Conservation (phyloP, 176 grass and related monocot species). For the Phoenix roebelenii region DNA sequence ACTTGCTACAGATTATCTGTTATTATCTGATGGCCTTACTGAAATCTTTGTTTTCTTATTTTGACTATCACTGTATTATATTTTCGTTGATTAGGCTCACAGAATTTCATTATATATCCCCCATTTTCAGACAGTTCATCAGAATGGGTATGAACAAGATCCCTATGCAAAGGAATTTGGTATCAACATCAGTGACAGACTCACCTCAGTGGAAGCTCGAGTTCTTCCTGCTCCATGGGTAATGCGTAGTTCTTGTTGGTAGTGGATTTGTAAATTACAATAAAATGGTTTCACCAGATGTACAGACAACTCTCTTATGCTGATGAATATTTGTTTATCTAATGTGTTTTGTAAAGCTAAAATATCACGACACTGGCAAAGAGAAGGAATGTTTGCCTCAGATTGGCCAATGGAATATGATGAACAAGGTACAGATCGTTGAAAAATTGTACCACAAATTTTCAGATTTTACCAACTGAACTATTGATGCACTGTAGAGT, state of each 20-base stretch:
- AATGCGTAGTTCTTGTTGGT: slow-evolving; percentile 4
- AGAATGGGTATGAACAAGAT: slow-evolving; percentile 92
- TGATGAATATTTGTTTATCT: slow-evolving; percentile 13
- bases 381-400: slow-evolving; percentile 98
- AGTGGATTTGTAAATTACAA: background rate
- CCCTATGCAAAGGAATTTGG: slow-evolving; percentile 98
- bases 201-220: slow-evolving; percentile 90
- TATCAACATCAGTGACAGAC: slow-evolving; percentile 91
- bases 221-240: slow-evolving; percentile 99
- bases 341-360: slow-evolving; percentile 40
- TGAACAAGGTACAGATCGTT: slow-evolving; percentile 67
- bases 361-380: slow-evolving; percentile 93
- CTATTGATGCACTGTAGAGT: too few species aligned
- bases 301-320: background rate
- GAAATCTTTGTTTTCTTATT: too few species aligned
- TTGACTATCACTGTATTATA: too few species aligned
- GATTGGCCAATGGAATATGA: slow-evolving; percentile 99
- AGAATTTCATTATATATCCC: too few species aligned
- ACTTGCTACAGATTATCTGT: too few species aligned
- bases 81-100: too few species aligned
- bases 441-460: background rate
- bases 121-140: slow-evolving; percentile 76
- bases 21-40: too few species aligned
- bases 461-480: too few species aligned
- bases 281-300: too few species aligned